Evolutionary conservation across 2,329 filamentous ascomycete species (phyloP), one percentile per base, ranked within the genome.

Genomic region (Sphaerulina vaccinii): DNA sequence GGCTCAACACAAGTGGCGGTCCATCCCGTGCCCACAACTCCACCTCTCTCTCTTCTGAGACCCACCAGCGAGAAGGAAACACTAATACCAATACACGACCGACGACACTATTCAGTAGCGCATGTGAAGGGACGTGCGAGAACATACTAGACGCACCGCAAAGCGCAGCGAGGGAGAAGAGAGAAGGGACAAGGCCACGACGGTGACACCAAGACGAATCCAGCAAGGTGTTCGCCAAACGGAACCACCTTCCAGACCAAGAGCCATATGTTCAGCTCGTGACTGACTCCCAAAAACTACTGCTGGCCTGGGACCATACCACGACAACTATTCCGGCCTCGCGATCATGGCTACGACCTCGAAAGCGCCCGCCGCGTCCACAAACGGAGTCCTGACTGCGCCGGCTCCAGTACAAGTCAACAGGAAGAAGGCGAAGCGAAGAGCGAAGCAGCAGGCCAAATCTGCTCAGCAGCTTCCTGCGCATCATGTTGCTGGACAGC

Each of bases 371-470:
- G 74, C 45, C 40, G 56, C 56, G 56, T 51, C 58, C 21, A 35
- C 45, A 18, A 48, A 48, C 24, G 45, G 45, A 18, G 29, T 22
- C 62, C 63, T 72, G 59, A 59, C 69, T 23, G 66, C 68, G 23
- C 68, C 57, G 44, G 61, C 68, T 38, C 54, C 70, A 15, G 86
- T 32, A 10, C 10, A 13, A 13, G 27, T 91, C 45, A 96, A 96
- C 73, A 84, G 88, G 68, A 96, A 96, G 79, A 97, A 96, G 77
- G 88, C 93, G 71, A 96, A 96, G 78, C 84, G 91, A 62, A 83
- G 91, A 60, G 86, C 88, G 67, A 96, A 96, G 70, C 78, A 82
- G 72, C 87, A 87, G 27, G 87, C 88, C 55, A 82, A 86, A 66
- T 81, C 81, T 23, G 82, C 79, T 38, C 78, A 56, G 11, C 52